Percentiles rank a stretch among this genome's conserved stretches.
These are phyloP conservation scores for Auricularia sp. DNA, from an alignment of 768 basidiomycete species.

Conservation along the genomic window DNA sequence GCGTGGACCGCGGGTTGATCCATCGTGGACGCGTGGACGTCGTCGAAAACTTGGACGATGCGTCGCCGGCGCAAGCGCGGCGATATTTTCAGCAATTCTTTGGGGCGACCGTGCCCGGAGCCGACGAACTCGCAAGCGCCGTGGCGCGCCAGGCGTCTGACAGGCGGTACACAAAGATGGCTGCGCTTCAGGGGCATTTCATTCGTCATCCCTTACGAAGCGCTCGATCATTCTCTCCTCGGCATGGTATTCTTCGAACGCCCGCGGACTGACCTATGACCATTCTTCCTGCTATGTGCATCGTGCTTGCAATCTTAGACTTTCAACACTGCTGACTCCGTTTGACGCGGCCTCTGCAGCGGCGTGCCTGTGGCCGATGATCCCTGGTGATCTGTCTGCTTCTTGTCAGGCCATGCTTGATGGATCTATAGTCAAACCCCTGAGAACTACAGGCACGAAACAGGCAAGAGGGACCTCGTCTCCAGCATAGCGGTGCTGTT, in stretches of 20 bases:
- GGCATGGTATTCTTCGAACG: neutral
- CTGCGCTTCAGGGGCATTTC: slow-evolving; percentile 88
- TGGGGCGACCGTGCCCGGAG: slow-evolving; percentile 36
- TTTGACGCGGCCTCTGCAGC: too few relatives aligned
- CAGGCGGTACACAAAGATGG: slow-evolving; percentile 80
- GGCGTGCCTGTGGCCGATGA: too few relatives aligned
- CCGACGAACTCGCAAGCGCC: slow-evolving; percentile 40
- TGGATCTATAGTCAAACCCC: too few relatives aligned
- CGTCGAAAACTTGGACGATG: slow-evolving; percentile 74
- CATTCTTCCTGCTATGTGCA: neutral
- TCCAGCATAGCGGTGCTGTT: too few relatives aligned
- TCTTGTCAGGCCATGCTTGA: too few relatives aligned
- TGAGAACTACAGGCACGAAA: too few relatives aligned
- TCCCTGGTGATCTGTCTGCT: too few relatives aligned
- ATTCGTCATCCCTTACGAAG: slow-evolving; percentile 38
- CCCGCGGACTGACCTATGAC: neutral
- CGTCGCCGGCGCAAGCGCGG: slow-evolving; percentile 68
- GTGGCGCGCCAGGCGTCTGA: slow-evolving; percentile 42
- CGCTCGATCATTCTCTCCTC: neutral
- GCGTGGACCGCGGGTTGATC: slow-evolving; percentile 87
- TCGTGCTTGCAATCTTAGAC: too few relatives aligned
- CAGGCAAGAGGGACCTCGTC: too few relatives aligned
- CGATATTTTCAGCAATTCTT: slow-evolving; percentile 82
- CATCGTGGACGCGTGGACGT: slow-evolving; percentile 93
- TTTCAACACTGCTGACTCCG: too few relatives aligned